A percentile compares a stretch with the other conserved stretches of the same genome.
phyloP scores from a whole-genome alignment of 2,329 filamentous ascomycete genomes.

The Fonsecaea pugnacius region DNA sequence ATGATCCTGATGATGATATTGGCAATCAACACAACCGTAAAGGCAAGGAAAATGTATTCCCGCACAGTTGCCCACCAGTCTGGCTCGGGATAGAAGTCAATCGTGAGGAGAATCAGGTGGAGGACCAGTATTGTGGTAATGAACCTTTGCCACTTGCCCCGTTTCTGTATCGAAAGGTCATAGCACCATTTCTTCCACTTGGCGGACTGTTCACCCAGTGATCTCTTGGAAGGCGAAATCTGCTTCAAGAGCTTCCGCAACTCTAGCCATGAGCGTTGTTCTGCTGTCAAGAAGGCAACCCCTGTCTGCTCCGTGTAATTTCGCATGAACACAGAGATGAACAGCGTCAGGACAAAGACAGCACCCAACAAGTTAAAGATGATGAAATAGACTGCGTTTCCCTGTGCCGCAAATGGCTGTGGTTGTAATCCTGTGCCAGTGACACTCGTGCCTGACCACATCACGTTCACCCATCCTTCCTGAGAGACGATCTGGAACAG shows the following conservation, averaged over 20 bases:
- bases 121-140: conserved; percentile 79
- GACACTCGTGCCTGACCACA: conserved; percentile 80
- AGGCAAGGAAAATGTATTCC: conserved; percentile 74
- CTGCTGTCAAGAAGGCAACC: conserved; percentile 91
- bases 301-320: conserved; percentile 99
- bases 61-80: conserved; percentile 70
- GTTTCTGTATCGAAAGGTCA: conserved; percentile 89
- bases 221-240: conserved; percentile 91
- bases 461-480: conserved; percentile 96
- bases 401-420: conserved; percentile 68
- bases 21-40: conserved; percentile 78
- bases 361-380: conserved; percentile 95
- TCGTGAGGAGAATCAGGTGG: conserved; percentile 79
- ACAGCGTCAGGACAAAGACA: conserved; percentile 94
- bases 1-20: conserved; percentile 84
- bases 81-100: conserved; percentile 82
- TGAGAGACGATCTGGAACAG: conserved; percentile 99
- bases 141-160: conserved; percentile 83
- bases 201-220: conserved; percentile 74
- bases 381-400: conserved; percentile 92
- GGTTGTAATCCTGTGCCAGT: conserved; percentile 78
- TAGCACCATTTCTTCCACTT: conserved; percentile 94
- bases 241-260: conserved; percentile 87
- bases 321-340: conserved; percentile 99
- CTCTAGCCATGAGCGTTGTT: conserved; percentile 96